Evolutionary conservation across 371 early-diverging fungal genomes (phyloP), one percentile per base, ranked within the genome.

Genomic region (Rhizopus delemar): DNA sequence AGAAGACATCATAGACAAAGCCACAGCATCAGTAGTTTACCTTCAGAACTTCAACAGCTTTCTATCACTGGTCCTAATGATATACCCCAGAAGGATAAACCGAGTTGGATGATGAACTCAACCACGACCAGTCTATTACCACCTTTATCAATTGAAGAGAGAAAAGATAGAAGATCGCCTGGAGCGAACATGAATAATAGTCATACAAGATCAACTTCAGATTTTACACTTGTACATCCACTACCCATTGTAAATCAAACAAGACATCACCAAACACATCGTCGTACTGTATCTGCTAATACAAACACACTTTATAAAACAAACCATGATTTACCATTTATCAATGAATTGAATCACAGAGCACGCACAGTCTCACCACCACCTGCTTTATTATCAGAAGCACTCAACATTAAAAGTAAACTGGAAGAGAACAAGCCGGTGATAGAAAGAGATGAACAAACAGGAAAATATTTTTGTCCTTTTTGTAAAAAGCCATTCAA

Each of bases 401-500:
- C 66, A 35, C 53, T 66, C 0, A 58, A 54, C 31, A 57, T 58
- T 29, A 43, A 49, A 15, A 51, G 57, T 4, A 51, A 62, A 22
- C 22, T 22, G 22, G 22, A 59, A 36, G 39, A 56, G 15, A 56
- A 65, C 16, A 65, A 52, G 48, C 28, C 55, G 28, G 16, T 55
- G 46, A 53, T 59, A 9, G 56, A 52, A 36, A 66, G 66, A 61
- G 66, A 66, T 39, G 66, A 57, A 53, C 46, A 59, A 15, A 62
- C 63, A 4, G 68, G 68, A 38, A 54, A 58, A 57, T 71, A 71
- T 33, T 61, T 59, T 41, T 69, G 72, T 35, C 62, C 69, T 9
- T 66, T 59, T 49, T 69, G 72, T 35, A 57, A 60, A 33, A 71
- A 71, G 58, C 53, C 69, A n/a, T 71, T 71, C 16, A 69, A 69